phyloP scores from a whole-genome alignment of 768 basidiomycete species.

The Lepiota brunneoincarnata region DNA sequence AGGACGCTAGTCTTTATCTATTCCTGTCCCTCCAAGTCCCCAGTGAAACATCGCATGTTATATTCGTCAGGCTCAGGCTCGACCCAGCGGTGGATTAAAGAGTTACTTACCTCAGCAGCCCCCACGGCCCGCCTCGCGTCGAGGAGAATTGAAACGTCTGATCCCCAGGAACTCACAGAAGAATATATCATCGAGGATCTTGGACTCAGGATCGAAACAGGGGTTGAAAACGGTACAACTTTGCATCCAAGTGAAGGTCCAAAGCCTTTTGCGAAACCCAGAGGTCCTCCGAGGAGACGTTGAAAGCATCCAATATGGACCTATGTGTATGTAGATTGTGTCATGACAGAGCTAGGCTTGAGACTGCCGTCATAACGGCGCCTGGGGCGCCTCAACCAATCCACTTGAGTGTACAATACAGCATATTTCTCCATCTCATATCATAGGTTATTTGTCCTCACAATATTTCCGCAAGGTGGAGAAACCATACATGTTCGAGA shows the following conservation, averaged over 20 bases:
- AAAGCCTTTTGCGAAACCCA: conserved; percentile 66
- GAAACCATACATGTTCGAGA: no score
- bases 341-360: not conserved
- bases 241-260: conserved; percentile 25
- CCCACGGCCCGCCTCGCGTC: conserved; percentile 40
- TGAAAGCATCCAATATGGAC: conserved; percentile 10
- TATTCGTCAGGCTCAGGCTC: conserved; percentile 72
- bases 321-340: not conserved
- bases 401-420: no score
- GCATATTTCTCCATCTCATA: no score
- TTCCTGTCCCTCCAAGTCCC: conserved; percentile 79
- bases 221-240: conserved; percentile 3
- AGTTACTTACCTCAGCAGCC: conserved; percentile 41
- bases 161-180: conserved; percentile 70
- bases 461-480: no score
- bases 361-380: no score
- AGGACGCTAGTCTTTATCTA: conserved; percentile 76
- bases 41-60: conserved; percentile 85
- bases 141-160: conserved; percentile 81
- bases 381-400: no score
- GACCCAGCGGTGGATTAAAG: conserved; percentile 56
- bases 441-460: no score
- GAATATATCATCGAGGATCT: conserved; percentile 60
- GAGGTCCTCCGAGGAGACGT: conserved; percentile 61
- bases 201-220: conserved; percentile 22